phyloP scores from a whole-genome alignment of 2,329 filamentous ascomycete genomes.

The Elsinoe ampelina region DNA sequence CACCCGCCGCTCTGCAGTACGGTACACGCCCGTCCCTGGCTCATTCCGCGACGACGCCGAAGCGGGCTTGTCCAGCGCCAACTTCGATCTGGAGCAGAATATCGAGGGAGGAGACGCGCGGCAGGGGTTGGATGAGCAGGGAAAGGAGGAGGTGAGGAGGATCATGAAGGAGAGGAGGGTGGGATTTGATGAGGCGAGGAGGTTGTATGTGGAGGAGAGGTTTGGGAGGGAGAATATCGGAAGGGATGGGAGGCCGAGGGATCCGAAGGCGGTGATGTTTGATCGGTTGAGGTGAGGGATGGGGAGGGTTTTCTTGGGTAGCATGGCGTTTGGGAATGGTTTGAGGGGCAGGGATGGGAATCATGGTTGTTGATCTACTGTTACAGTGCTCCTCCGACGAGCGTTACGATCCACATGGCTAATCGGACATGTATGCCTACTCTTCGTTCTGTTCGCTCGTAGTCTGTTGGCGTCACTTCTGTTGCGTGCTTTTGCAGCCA shows the following conservation, averaged over 20 bases:
- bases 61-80: slow-evolving; percentile 64
- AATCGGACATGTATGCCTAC: slow-evolving; percentile 77
- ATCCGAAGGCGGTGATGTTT: slow-evolving; percentile 95
- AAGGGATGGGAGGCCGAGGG: slow-evolving; percentile 73
- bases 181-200: slow-evolving; percentile 81
- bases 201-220: slow-evolving; percentile 73
- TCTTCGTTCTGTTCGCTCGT: slow-evolving; percentile 69
- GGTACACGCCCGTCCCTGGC: slow-evolving; percentile 50
- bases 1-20: slow-evolving; percentile 19
- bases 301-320: background rate
- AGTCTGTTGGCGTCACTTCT: slow-evolving; percentile 63
- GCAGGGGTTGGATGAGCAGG: slow-evolving; percentile 68
- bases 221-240: slow-evolving; percentile 86
- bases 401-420: slow-evolving; percentile 87
- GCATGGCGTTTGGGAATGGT: slow-evolving; percentile 9
- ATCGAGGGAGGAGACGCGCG: slow-evolving; percentile 69
- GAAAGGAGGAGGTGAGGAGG: slow-evolving; percentile 71
- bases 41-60: slow-evolving; percentile 76
- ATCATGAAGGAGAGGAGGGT: slow-evolving; percentile 85
- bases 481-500: slow-evolving; percentile 69
- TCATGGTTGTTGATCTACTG: background rate
- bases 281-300: slow-evolving; percentile 13
- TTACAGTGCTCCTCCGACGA: slow-evolving; percentile 79
- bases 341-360: background rate
- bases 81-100: slow-evolving; percentile 76